These are phyloP conservation scores for Chytriomyces hyalinus DNA, from an alignment of 192 early-diverging fungal genomes.

Conservation along the genomic window DNA sequence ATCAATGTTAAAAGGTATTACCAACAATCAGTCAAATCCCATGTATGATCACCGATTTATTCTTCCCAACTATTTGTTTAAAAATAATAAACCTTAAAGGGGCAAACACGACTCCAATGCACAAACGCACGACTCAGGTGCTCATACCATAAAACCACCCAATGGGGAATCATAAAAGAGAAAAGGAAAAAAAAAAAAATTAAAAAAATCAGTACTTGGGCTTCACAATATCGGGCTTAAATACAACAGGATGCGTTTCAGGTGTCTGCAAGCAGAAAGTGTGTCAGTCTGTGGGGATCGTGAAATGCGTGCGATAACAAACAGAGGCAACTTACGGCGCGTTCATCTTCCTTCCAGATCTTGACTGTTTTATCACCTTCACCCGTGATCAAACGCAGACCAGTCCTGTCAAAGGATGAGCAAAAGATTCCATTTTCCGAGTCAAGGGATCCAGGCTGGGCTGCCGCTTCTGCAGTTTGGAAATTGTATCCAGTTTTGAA, in stretches of 20 bases:
- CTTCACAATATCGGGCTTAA: constrained; percentile 40
- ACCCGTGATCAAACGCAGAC: constrained; percentile 93
- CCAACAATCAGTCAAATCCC: too few relatives aligned
- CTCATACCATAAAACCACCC: too few relatives aligned
- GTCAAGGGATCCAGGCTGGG: constrained; percentile 95
- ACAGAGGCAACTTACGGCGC: constrained; percentile 57
- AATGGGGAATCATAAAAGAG: too few relatives aligned
- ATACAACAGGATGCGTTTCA: constrained; percentile 57
- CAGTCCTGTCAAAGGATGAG: constrained; percentile 93
- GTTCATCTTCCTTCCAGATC: constrained; percentile 90
- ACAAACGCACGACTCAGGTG: too few relatives aligned
- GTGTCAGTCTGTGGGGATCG: neutral
- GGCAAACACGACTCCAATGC: too few relatives aligned
- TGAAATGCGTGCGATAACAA: neutral
- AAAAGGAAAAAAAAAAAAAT: too few relatives aligned
- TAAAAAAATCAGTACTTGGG: constrained; percentile 25
- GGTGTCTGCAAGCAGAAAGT: constrained; percentile 37
- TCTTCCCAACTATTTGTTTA: too few relatives aligned
- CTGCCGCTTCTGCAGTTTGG: constrained; percentile 83
- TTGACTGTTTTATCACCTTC: constrained; percentile 99
- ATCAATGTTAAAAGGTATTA: too few relatives aligned
- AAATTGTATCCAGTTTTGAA: constrained; percentile 96
- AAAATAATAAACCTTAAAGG: too few relatives aligned
- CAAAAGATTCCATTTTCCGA: constrained; percentile 96
- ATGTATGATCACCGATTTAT: too few relatives aligned